phyloP scores from a whole-genome alignment of 805 yeast species.

The Metschnikowia santaceciliae region DNA sequence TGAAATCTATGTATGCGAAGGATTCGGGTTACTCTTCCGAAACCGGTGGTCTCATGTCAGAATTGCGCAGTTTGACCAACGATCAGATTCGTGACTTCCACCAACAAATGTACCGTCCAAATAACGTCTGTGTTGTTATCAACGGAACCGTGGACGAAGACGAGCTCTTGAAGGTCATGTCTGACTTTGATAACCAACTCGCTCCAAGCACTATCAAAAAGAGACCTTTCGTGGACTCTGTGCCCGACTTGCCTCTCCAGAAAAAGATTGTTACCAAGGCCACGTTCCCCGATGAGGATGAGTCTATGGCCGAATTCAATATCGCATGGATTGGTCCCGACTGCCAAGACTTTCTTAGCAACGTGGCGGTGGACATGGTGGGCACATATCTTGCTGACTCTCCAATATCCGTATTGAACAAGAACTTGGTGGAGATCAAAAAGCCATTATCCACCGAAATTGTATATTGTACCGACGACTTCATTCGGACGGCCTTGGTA shows the following conservation, averaged over 20 bases:
- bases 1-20: constrained; percentile 49
- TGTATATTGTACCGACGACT: constrained; percentile 72
- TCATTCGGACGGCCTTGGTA: constrained; percentile 54
- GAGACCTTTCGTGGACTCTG: constrained; percentile 81
- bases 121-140: constrained; percentile 76
- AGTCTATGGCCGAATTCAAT: constrained; percentile 69
- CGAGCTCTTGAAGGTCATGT: constrained; percentile 61
- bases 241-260: constrained; percentile 39
- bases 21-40: constrained; percentile 85
- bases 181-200: constrained; percentile 56
- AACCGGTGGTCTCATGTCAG: constrained; percentile 85
- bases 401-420: constrained; percentile 71
- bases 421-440: constrained; percentile 70
- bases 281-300: constrained; percentile 87
- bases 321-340: constrained; percentile 83
- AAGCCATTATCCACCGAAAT: constrained; percentile 77
- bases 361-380: constrained; percentile 68
- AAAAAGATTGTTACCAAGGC: constrained; percentile 46
- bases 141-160: constrained; percentile 81
- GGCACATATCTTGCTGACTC: constrained; percentile 73
- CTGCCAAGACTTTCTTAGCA: constrained; percentile 45
- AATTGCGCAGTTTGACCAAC: constrained; percentile 67
- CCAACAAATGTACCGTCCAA: constrained; percentile 66
- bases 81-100: constrained; percentile 79
- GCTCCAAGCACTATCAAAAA: constrained; percentile 36